Evolutionary conservation across 2,329 filamentous ascomycete species (phyloP), one percentile per base, ranked within the genome.

Genomic region (Ceratocystis huliohia): DNA sequence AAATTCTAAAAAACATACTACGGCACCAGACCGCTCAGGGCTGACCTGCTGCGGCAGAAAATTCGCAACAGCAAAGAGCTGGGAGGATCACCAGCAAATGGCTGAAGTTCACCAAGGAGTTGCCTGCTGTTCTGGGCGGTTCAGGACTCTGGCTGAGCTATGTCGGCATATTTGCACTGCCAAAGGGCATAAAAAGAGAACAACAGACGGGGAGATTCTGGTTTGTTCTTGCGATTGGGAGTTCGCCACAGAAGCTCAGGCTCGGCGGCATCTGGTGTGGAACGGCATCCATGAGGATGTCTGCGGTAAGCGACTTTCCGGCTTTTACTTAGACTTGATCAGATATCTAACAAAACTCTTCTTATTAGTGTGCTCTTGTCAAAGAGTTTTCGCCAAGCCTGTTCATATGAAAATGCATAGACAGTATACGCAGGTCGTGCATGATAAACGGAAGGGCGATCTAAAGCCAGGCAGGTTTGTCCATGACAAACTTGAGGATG

Each of bases 21-120:
- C 56, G 1, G 2, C 20, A n/a, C 10, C 56, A 1, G 6, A n/a
- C 15, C 56, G 56, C 13, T 4, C 3, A 8, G 3, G 7, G 17
- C 56, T 59, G 25, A 30, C 30, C 7, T 59, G 56, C 56, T 59
- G 56, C 28, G 61, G 59, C 37, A 62, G 44, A n/a, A 20, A 33
- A 8, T 62, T 62, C 10, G n/a, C 6, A 13, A 13, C 59, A 5
- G 20, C 5, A 2, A 10, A 25, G 41, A 13, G n/a, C 33, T 45
- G 33, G 59, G 17, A 41, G 8, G 7, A 1, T 5, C 59, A 62
- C 37, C 33, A 25, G 20, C 6, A 3, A 6, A 44, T n/a, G 3
- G 59, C 59, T 2, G 33, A 28, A 7, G 5, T 62, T 17, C 59
- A 62, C 13, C 33, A 62, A 25, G 59, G 59, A 8, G 22, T 28